Percentiles rank a stretch among this genome's conserved stretches.
phyloP scores from a whole-genome alignment of 768 basidiomycete genomes.

The Phaeotremella fagi region DNA sequence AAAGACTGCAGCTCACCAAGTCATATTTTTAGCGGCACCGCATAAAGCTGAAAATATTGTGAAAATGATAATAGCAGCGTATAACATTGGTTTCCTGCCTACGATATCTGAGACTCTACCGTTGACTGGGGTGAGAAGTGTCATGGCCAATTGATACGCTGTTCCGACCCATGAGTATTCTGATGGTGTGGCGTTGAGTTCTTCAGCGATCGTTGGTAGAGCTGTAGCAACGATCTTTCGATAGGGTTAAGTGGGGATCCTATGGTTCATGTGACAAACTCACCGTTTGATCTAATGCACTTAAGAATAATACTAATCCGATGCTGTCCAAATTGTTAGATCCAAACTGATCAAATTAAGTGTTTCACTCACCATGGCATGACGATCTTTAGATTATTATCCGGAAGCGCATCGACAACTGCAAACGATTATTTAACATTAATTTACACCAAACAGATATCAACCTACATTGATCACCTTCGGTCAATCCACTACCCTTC shows the following conservation, averaged over 20 bases:
- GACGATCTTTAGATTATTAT: conserved; percentile 35
- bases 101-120: conserved; percentile 42
- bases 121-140: conserved; percentile 27
- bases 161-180: conserved; percentile 44
- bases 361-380: conserved; percentile 41
- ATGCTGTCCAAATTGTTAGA: conserved; percentile 10
- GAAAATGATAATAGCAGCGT: conserved; percentile 36
- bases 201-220: conserved; percentile 35
- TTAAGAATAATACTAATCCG: conserved; percentile 30
- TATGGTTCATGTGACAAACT: neutral
- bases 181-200: conserved; percentile 35
- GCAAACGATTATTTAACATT: too few species aligned
- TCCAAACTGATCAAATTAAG: too few species aligned
- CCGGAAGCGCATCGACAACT: conserved; percentile 40
- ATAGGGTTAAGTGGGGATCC: neutral
- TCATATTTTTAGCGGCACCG: conserved; percentile 35
- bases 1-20: conserved; percentile 12
- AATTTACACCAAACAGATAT: neutral
- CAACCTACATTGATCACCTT: conserved; percentile 23
- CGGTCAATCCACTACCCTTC: conserved; percentile 19
- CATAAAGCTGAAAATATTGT: conserved; percentile 27
- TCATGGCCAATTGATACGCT: conserved; percentile 28
- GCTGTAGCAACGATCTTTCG: conserved; percentile 33
- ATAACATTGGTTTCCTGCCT: conserved; percentile 40
- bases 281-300: conserved; percentile 39